Conservation (phyloP, 441 rosid genomes). For the Syzygium syzygioides region DNA sequence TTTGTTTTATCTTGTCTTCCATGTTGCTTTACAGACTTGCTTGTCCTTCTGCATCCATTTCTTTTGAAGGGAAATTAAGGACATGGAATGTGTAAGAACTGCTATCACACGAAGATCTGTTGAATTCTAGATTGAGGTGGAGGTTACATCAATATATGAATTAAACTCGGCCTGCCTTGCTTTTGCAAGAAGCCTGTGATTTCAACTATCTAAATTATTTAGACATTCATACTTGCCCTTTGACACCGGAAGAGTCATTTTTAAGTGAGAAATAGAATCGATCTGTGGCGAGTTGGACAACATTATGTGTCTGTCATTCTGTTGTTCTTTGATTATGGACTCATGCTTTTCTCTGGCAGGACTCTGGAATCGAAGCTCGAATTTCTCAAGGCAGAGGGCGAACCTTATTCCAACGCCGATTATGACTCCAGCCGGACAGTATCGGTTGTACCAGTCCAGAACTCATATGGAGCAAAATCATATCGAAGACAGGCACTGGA, state of each 20-base stretch:
- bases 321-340: background rate
- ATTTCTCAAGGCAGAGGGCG: conserved; percentile 50
- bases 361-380: conserved; percentile 80
- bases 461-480: conserved; percentile 47
- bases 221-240: background rate
- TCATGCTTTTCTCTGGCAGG: conserved; percentile 21
- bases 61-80: background rate
- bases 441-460: conserved; percentile 42
- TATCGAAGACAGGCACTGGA: conserved; percentile 54
- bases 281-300: background rate
- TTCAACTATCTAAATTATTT: background rate
- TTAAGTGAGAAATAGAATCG: background rate
- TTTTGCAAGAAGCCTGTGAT: background rate
- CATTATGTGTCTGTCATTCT: background rate
- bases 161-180: background rate
- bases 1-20: background rate
- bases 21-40: background rate
- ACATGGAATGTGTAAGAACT: background rate
- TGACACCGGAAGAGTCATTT: background rate
- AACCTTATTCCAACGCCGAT: conserved; percentile 25
- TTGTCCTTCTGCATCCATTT: background rate
- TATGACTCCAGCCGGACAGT: conserved; percentile 60
- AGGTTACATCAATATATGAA: background rate
- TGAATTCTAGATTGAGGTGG: background rate
- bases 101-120: background rate